These are phyloP conservation scores for Flaveria brownii DNA, from an alignment of 129 eudicot species.

Conservation along the genomic window DNA sequence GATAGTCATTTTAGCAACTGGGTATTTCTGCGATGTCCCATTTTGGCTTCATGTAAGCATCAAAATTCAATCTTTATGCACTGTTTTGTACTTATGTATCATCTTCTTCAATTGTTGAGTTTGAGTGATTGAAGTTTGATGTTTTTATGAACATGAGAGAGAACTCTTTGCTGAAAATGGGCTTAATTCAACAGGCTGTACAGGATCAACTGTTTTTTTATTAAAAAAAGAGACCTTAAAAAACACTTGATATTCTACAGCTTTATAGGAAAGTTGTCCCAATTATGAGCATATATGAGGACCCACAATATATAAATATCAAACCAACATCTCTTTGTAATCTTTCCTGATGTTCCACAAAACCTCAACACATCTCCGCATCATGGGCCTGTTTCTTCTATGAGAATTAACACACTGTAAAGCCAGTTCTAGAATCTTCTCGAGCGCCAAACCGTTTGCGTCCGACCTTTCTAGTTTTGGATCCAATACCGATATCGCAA, in stretches of 20 bases:
- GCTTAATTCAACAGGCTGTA: too few relatives aligned
- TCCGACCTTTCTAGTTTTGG: conserved; percentile 67
- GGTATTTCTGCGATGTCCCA: conserved; percentile 86
- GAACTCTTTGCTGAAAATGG: conserved; percentile 85
- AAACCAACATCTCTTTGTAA: conserved; percentile 50
- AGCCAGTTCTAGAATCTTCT: conserved; percentile 76
- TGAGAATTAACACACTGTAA: conserved; percentile 73
- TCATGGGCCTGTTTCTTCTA: conserved; percentile 62
- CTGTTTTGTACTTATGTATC: not conserved
- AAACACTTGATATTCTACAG: conserved; percentile 8
- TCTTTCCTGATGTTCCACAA: conserved; percentile 90
- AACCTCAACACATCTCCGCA: conserved; percentile 84
- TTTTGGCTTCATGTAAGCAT: conserved; percentile 87
- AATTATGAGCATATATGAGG: not conserved
- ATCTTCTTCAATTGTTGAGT: not conserved
- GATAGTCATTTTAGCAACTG: conserved; percentile 87
- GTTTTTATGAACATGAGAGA: conserved; percentile 51
- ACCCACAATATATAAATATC: conserved; percentile 17
- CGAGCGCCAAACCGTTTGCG: conserved; percentile 52
- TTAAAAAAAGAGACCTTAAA: conserved; percentile 1
- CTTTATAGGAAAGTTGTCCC: conserved; percentile 1
- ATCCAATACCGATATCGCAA: conserved; percentile 59
- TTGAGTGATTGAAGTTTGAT: conserved; percentile 7
- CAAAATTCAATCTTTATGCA: conserved; percentile 30
- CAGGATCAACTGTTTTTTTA: too few relatives aligned